Evolutionary conservation across 2,329 filamentous ascomycete species (phyloP).

Genomic region (Cladophialophora carrionii): DNA sequence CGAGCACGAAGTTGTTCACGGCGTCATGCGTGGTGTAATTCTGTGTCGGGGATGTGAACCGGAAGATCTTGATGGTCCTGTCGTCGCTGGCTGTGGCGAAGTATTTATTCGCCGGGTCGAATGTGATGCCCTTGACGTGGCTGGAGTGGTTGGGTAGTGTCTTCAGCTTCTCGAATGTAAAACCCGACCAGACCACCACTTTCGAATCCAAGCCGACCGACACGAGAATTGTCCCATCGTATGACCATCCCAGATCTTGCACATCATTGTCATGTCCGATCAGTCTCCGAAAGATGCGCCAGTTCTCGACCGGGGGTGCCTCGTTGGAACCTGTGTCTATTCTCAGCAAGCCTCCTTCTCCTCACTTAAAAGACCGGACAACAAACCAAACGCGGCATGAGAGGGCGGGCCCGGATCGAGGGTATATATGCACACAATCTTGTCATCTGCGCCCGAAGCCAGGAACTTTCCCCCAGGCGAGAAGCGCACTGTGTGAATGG

Average conservation of each 20-base stretch:
- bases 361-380: slow-evolving; percentile 4
- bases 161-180: slow-evolving; percentile 98
- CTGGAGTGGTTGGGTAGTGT: slow-evolving; percentile 90
- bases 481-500: slow-evolving; percentile 95
- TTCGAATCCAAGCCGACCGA: slow-evolving; percentile 97
- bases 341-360: slow-evolving; percentile 27
- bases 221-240: slow-evolving; percentile 91
- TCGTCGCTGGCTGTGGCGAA: slow-evolving; percentile 98
- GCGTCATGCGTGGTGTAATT: slow-evolving; percentile 95
- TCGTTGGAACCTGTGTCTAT: slow-evolving; percentile 71
- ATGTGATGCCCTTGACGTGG: slow-evolving; percentile 98
- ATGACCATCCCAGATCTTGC: slow-evolving; percentile 95
- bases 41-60: slow-evolving; percentile 85
- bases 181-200: slow-evolving; percentile 96
- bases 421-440: slow-evolving; percentile 96
- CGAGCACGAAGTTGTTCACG: slow-evolving; percentile 92
- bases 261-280: slow-evolving; percentile 99
- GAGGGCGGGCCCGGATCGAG: slow-evolving; percentile 81
- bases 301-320: slow-evolving; percentile 91
- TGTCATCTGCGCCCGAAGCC: slow-evolving; percentile 96
- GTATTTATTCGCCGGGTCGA: slow-evolving; percentile 98
- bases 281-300: slow-evolving; percentile 90
- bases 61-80: slow-evolving; percentile 92
- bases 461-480: slow-evolving; percentile 93
- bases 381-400: slow-evolving; percentile 75